Conservation (phyloP, 2,329 filamentous ascomycete species). For the Colletotrichum higginsianum region DNA sequence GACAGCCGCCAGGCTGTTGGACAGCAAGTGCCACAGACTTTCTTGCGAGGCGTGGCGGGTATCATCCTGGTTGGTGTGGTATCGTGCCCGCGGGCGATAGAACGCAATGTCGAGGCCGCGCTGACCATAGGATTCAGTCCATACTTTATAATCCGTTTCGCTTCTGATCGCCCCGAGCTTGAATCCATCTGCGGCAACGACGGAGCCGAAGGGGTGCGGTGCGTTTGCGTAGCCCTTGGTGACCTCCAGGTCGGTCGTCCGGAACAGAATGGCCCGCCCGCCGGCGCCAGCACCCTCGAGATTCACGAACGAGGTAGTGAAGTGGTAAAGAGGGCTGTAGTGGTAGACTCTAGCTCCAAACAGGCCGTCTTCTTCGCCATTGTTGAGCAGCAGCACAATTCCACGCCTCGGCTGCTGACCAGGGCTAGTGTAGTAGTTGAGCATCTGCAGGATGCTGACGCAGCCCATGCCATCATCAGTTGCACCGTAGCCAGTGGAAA, state of each 20-base stretch:
- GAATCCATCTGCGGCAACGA: constrained; percentile 88
- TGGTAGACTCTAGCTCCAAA: constrained; percentile 90
- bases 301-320: constrained; percentile 91
- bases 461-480: constrained; percentile 96
- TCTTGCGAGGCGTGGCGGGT: constrained; percentile 79
- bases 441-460: constrained; percentile 86
- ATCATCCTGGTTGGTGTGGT: constrained; percentile 94
- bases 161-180: constrained; percentile 83
- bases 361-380: constrained; percentile 93
- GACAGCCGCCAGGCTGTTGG: constrained; percentile 82
- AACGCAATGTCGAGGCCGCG: constrained; percentile 95
- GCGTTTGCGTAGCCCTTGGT: constrained; percentile 82
- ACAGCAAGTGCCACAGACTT: constrained; percentile 95
- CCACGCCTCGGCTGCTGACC: constrained; percentile 83
- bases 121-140: constrained; percentile 79
- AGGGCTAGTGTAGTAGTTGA: constrained; percentile 85
- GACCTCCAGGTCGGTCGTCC: constrained; percentile 88
- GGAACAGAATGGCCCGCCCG: constrained; percentile 88
- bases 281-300: constrained; percentile 95
- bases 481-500: constrained; percentile 91
- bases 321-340: constrained; percentile 83
- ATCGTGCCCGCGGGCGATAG: constrained; percentile 86
- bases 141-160: constrained; percentile 91
- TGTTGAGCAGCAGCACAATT: constrained; percentile 90
- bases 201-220: constrained; percentile 85